Base-by-base conservation (phyloP, 257 asterid genomes). In the Nicotiana obtusifolia region DNA sequence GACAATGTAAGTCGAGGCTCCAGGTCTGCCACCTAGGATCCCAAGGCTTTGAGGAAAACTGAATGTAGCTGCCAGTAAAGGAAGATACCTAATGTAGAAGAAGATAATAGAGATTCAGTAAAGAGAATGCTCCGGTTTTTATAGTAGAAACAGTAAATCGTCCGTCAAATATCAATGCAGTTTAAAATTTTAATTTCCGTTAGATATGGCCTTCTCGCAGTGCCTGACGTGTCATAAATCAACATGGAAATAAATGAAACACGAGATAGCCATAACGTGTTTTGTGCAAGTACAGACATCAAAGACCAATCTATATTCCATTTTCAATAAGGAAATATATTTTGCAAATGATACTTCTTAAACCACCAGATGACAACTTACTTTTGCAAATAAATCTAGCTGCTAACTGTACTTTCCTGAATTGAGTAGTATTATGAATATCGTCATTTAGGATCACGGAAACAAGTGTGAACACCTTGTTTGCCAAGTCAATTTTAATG, bases 11-110 rank as follows among this genome's bases (percentile, higher is more conserved):
- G 99, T 96, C 16, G 99, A 96, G 31, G 92, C 97, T 83, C 99
- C 98, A 81, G 98, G 98, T 84, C 92, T 90, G 75, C 99, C 99
- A 16, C 99, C 99, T 88, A 94, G 81, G 84, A 94, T 88, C 77
- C 99, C 99, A 77, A 96, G 91, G 89, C 99, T 94, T 85, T 96
- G 99, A 16, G 98, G 98, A 85, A 96, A 96, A 80, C 90, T 85
- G 83, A 94, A 92, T n/a, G 97, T 96, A 73, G 94, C 93, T 69
- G 88, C 90, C 73, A 96, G 88, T 78, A 91, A 92, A 22, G 99
- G 98, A 85, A 95, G 88, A 87, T 95, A 95, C 93, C 99, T 95
- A 87, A 82, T 53, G 49, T 73, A 24, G 22, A 73, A 47, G 24
- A 47, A 7, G 15, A 22, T 22, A 15, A 15, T 24, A 15, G 41